Percentiles rank a stretch among this genome's conserved stretches.
Conservation (phyloP, 1,139 yeast species). For the Saccharomyces hybrid region DNA sequence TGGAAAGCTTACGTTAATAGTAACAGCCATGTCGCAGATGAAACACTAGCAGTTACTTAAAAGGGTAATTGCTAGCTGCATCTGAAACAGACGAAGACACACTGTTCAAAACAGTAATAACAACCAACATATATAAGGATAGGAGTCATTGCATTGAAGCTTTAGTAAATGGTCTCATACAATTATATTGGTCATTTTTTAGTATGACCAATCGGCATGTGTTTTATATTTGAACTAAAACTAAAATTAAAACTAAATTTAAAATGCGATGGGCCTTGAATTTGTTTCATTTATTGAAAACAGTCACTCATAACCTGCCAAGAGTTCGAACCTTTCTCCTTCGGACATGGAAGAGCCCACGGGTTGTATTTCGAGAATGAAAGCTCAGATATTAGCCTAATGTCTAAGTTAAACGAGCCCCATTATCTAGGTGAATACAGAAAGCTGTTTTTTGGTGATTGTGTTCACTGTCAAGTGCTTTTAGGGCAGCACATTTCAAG, state of each 20-base stretch:
- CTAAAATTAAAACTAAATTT: too few relatives aligned
- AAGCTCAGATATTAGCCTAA: background rate
- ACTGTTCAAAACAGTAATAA: background rate
- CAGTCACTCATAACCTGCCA: background rate
- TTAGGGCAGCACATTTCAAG: background rate
- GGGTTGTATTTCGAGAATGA: background rate
- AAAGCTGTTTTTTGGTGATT: background rate
- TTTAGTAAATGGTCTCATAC: too few relatives aligned
- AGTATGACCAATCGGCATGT: too few relatives aligned
- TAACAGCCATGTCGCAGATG: too few relatives aligned
- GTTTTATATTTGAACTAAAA: too few relatives aligned
- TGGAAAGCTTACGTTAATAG: too few relatives aligned
- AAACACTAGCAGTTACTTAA: background rate
- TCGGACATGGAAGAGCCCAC: background rate
- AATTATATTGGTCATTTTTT: too few relatives aligned
- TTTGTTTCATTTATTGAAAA: background rate
- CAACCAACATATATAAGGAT: too few relatives aligned
- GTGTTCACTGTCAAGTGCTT: background rate
- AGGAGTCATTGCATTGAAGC: too few relatives aligned
- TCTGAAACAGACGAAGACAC: background rate
- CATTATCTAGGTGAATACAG: background rate
- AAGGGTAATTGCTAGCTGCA: background rate
- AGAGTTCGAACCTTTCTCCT: background rate
- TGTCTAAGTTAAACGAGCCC: background rate
- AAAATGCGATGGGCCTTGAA: background rate